These are phyloP conservation scores for Actinomortierella wolfii DNA, from an alignment of 371 early-diverging fungal genomes.

Conservation along the genomic window DNA sequence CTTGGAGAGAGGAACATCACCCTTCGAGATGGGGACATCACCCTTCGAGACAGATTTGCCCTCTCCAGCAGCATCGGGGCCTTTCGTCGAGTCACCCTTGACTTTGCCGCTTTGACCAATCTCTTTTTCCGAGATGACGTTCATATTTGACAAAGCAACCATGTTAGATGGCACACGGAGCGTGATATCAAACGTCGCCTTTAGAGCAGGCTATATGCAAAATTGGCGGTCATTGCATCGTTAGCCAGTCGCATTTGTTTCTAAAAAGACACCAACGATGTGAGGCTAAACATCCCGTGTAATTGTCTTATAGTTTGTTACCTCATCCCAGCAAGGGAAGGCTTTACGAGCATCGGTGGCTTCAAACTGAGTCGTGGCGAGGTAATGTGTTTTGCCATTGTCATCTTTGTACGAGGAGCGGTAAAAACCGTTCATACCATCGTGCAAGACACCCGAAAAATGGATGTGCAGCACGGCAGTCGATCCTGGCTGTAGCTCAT, in stretches of 20 bases:
- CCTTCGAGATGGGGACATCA: constrained; percentile 24
- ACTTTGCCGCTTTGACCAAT: constrained; percentile 34
- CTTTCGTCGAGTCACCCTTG: constrained; percentile 37
- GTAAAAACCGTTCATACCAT: constrained; percentile 91
- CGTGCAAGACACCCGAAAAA: constrained; percentile 82
- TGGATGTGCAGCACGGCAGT: constrained; percentile 68
- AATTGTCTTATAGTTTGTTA: no score
- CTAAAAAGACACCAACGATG: background rate
- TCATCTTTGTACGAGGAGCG: constrained; percentile 78
- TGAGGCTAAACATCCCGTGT: background rate
- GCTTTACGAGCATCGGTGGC: constrained; percentile 90
- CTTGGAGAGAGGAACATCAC: constrained; percentile 3
- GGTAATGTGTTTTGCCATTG: constrained; percentile 70
- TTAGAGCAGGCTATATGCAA: constrained; percentile 72
- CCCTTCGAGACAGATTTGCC: constrained; percentile 25
- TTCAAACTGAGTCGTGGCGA: constrained; percentile 94
- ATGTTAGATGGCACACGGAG: constrained; percentile 72
- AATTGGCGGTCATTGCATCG: no score
- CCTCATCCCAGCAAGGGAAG: constrained; percentile 94
- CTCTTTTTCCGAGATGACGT: constrained; percentile 61
- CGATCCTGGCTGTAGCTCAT: constrained; percentile 65
- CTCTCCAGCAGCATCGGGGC: constrained; percentile 22
- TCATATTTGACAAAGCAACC: constrained; percentile 90
- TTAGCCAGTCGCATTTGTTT: no score
- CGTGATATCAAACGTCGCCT: constrained; percentile 90